Evolutionary conservation across 1,139 yeast genomes (phyloP).

Genomic region (Hyphopichia fennica): DNA sequence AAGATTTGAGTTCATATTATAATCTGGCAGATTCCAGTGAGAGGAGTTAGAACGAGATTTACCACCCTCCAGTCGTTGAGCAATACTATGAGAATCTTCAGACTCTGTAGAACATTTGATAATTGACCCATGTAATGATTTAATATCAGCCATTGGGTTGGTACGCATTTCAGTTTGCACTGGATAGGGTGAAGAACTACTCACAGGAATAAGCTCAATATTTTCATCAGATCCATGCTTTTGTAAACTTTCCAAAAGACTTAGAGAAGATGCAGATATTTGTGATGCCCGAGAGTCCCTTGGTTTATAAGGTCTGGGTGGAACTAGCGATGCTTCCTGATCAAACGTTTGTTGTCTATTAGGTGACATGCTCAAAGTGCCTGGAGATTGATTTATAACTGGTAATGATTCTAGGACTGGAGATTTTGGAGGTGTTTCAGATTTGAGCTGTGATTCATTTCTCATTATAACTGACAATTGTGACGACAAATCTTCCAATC

Average conservation of each 20-base stretch:
- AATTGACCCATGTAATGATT: constrained; percentile 26
- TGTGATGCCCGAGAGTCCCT: background rate
- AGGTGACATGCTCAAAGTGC: background rate
- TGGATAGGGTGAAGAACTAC: background rate
- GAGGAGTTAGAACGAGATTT: background rate
- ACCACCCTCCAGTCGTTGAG: background rate
- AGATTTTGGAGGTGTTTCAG: background rate
- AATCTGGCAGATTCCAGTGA: background rate
- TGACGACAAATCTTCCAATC: constrained; percentile 31
- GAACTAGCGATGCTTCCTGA: background rate
- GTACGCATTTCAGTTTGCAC: background rate
- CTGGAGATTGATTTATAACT: background rate
- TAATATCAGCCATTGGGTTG: constrained; percentile 15
- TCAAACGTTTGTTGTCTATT: background rate
- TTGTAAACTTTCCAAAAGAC: background rate
- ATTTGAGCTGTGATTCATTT: background rate
- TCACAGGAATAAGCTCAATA: background rate
- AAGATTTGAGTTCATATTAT: background rate
- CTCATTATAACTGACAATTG: constrained; percentile 22
- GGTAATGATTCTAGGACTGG: background rate
- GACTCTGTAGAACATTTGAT: constrained; percentile 5
- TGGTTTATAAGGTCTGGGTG: background rate
- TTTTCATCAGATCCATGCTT: background rate
- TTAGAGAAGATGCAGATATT: background rate
- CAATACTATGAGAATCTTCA: background rate